Percentiles rank a stretch among this genome's conserved stretches.
Conservation (phyloP, 495 filamentous ascomycete genomes). For the Penicillium dipodomyicola region DNA sequence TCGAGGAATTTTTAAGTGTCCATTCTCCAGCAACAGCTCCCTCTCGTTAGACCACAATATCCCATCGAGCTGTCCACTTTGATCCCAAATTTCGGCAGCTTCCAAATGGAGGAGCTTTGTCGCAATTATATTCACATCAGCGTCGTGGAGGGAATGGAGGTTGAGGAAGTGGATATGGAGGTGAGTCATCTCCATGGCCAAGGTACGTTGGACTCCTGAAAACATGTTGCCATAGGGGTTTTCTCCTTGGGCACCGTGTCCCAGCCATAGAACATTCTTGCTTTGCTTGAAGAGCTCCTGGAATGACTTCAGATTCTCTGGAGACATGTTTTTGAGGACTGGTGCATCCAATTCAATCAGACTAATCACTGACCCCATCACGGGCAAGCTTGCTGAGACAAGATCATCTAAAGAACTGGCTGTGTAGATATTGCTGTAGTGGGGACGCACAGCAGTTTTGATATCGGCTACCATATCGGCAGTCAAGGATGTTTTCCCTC, state of each 20-base stretch:
- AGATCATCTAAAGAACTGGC: constrained; percentile 20
- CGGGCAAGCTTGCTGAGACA: constrained; percentile 8
- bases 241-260: constrained; percentile 27
- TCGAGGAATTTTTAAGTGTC: constrained; percentile 32
- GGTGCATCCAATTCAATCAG: constrained; percentile 47
- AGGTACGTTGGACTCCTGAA: constrained; percentile 36
- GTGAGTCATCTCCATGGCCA: constrained; percentile 27
- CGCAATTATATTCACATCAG: constrained; percentile 14
- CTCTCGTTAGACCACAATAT: constrained; percentile 24
- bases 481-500: constrained; percentile 19
- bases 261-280: constrained; percentile 44
- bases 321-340: constrained; percentile 40
- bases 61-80: constrained; percentile 12
- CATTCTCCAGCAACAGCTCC: constrained; percentile 28
- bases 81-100: constrained; percentile 21
- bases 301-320: constrained; percentile 15
- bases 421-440: constrained; percentile 15
- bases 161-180: constrained; percentile 32
- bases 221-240: constrained; percentile 41
- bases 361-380: constrained; percentile 38
- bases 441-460: constrained; percentile 5
- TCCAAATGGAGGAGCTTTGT: constrained; percentile 26
- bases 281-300: constrained; percentile 33
- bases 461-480: constrained; percentile 15
- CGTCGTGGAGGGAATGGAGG: constrained; percentile 16